phyloP scores from a whole-genome alignment of 2,329 filamentous ascomycete species.

The Coniochaeta ligniaria region DNA sequence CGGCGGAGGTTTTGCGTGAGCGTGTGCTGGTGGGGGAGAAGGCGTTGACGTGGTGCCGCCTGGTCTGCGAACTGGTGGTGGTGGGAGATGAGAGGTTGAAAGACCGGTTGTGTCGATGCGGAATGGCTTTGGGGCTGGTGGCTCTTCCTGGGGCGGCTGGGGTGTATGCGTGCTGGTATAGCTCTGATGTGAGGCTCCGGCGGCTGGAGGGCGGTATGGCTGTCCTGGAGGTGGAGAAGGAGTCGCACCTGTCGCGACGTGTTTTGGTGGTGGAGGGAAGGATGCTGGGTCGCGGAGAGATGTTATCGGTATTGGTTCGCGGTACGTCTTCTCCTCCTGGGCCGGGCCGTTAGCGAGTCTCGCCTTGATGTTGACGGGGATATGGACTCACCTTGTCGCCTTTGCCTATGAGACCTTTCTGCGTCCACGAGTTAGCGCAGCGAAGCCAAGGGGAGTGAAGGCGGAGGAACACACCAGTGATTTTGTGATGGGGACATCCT shows the following conservation, averaged over 20 bases:
- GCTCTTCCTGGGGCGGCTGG: conserved; percentile 21
- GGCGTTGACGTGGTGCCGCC: conserved; percentile 22
- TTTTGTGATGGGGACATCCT: conserved; percentile 19
- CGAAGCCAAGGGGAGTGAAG: background rate
- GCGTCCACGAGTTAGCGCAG: background rate
- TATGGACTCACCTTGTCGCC: conserved; percentile 16
- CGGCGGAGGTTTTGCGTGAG: conserved; percentile 19
- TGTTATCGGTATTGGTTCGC: conserved; percentile 53
- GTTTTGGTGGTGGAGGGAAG: conserved; percentile 77
- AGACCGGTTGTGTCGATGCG: conserved; percentile 64
- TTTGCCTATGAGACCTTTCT: conserved; percentile 40
- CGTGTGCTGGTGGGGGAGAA: background rate
- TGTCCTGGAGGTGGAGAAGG: conserved; percentile 13
- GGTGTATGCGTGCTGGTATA: conserved; percentile 9
- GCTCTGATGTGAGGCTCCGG: conserved; percentile 19
- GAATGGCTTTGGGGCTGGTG: conserved; percentile 56
- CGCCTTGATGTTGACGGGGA: background rate
- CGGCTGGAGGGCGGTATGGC: conserved; percentile 12
- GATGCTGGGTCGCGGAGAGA: conserved; percentile 67
- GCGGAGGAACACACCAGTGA: background rate
- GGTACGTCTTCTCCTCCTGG: conserved; percentile 19
- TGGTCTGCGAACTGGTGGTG: conserved; percentile 52
- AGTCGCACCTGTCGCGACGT: conserved; percentile 21
- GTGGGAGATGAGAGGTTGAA: conserved; percentile 60
- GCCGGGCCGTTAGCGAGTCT: background rate